Conservation (phyloP, 129 eudicot genomes). For the Glebionis coronaria region DNA sequence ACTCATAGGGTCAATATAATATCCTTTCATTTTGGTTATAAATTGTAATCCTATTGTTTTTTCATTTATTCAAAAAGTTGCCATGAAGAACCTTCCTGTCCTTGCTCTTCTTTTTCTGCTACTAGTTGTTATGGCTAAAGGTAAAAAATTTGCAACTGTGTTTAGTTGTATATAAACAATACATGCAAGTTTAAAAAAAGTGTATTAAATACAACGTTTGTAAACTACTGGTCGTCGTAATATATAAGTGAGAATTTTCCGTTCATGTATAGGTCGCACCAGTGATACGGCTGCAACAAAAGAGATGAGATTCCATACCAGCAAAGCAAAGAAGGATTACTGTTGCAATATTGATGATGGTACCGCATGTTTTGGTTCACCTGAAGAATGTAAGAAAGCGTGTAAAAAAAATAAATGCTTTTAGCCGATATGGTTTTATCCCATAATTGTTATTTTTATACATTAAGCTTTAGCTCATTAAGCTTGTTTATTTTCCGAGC, state of each 20-base stretch:
- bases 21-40: not conserved
- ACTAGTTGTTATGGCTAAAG: slow-evolving; percentile 4
- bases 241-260: too few species aligned
- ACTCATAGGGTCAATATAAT: too few species aligned
- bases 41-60: not conserved
- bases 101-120: not conserved
- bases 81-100: not conserved
- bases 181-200: not conserved
- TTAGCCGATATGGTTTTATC: too few species aligned
- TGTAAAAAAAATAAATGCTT: not conserved
- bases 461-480: too few species aligned
- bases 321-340: too few species aligned
- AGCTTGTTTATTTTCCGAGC: too few species aligned
- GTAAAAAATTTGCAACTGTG: not conserved
- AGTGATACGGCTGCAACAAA: too few species aligned
- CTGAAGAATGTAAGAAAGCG: not conserved
- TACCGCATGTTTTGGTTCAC: not conserved
- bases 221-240: too few species aligned
- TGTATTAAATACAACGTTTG: too few species aligned
- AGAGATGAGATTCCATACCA: too few species aligned
- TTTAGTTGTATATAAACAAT: not conserved
- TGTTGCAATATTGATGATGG: not conserved
- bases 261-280: too few species aligned
- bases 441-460: too few species aligned
- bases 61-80: not conserved